Percentiles rank a stretch among this genome's conserved stretches.
Conservation (phyloP, 495 filamentous ascomycete genomes). For the Coniosporium apollinis region DNA sequence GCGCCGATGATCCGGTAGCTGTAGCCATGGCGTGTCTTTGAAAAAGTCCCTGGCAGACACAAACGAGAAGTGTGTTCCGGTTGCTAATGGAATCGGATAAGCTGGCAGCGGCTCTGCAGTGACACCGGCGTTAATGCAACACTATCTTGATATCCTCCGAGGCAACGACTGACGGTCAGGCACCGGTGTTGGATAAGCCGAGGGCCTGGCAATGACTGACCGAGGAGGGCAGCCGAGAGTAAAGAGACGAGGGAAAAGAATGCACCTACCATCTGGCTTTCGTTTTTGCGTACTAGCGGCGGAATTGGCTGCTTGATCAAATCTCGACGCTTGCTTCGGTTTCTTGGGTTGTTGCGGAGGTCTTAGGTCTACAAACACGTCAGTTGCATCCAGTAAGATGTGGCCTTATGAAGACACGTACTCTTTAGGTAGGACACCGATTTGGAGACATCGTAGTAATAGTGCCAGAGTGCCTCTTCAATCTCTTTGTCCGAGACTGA, state of each 20-base stretch:
- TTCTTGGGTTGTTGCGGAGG: constrained; percentile 19
- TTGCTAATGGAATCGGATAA: no score
- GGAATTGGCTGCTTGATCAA: constrained; percentile 24
- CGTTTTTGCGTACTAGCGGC: no score
- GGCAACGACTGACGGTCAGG: no score
- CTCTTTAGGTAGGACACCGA: constrained; percentile 59
- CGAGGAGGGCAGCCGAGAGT: no score
- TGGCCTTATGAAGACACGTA: no score
- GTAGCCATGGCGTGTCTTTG: constrained; percentile 71
- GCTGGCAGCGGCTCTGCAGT: no score
- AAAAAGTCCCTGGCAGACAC: constrained; percentile 45
- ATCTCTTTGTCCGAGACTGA: constrained; percentile 51
- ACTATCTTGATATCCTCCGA: no score
- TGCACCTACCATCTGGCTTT: no score
- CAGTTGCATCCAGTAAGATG: constrained; percentile 15
- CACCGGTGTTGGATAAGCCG: no score
- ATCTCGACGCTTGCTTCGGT: constrained; percentile 21
- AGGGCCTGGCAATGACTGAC: no score
- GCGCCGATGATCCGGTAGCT: constrained; percentile 50
- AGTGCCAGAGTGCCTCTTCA: constrained; percentile 83
- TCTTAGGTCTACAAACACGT: constrained; percentile 13
- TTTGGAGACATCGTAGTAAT: constrained; percentile 85
- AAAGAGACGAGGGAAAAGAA: no score
- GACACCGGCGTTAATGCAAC: no score
- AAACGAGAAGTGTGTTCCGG: not conserved